phyloP scores from a whole-genome alignment of 2,329 filamentous ascomycete species.

The Chaetoscypha palmicola region DNA sequence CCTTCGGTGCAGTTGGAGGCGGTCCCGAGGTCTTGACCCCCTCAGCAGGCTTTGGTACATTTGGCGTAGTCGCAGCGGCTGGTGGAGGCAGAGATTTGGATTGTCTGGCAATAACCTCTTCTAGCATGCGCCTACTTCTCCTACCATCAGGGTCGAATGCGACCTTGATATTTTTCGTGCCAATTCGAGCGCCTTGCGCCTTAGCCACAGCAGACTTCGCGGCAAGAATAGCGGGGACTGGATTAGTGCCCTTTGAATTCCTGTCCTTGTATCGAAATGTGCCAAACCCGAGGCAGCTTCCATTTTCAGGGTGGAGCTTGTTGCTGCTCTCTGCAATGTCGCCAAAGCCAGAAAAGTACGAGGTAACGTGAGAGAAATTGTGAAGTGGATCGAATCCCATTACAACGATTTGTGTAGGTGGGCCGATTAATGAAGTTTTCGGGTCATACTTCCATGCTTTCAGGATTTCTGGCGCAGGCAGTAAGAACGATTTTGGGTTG shows the following conservation, averaged over 20 bases:
- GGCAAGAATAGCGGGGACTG: conserved; percentile 65
- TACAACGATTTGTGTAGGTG: conserved; percentile 84
- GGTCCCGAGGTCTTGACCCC: conserved; percentile 50
- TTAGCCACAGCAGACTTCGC: conserved; percentile 73
- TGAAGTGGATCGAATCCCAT: conserved; percentile 93
- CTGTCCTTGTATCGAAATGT: conserved; percentile 83
- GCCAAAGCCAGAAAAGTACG: conserved; percentile 72
- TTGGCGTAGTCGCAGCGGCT: conserved; percentile 24
- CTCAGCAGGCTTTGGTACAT: conserved; percentile 32
- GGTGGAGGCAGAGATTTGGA: conserved; percentile 37
- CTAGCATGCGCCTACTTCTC: conserved; percentile 71
- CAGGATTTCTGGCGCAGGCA: conserved; percentile 68
- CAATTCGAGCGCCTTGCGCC: conserved; percentile 74
- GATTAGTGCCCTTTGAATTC: conserved; percentile 32
- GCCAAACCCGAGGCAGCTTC: conserved; percentile 88
- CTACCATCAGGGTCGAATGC: conserved; percentile 85
- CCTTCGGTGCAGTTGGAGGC: conserved; percentile 80
- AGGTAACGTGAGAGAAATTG: conserved; percentile 67
- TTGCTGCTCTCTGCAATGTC: conserved; percentile 89
- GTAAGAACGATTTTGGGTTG: conserved; percentile 63
- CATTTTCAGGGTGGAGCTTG: conserved; percentile 89
- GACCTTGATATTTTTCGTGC: conserved; percentile 69
- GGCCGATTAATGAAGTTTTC: conserved; percentile 78
- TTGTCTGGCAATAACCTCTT: conserved; percentile 58
- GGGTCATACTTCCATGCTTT: conserved; percentile 77